Percentiles rank a stretch among this genome's conserved stretches.
Conservation (phyloP, 768 basidiomycete genomes). For the Lepiota brunneoincarnata region DNA sequence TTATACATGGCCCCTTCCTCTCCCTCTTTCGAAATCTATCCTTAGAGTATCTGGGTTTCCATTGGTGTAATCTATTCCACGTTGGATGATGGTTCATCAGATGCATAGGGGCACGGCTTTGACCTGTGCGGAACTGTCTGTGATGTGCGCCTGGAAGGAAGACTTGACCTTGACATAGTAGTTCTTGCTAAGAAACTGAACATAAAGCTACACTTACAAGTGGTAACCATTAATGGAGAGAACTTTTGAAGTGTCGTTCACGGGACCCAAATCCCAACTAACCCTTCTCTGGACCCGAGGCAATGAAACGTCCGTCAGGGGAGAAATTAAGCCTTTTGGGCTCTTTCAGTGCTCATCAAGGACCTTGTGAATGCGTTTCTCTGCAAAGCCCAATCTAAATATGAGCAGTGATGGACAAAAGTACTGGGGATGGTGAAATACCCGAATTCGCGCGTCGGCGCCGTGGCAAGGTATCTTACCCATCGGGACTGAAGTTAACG, state of each 20-base stretch:
- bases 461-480: constrained; percentile 91
- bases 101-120: no score
- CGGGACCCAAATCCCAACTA: constrained; percentile 40
- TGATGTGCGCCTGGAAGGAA: no score
- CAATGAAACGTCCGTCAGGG: constrained; percentile 69
- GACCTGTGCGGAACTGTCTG: no score
- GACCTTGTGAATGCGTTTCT: constrained; percentile 66
- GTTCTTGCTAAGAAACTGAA: no score
- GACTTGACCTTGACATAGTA: no score
- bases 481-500: constrained; percentile 87
- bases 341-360: constrained; percentile 86
- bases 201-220: no score
- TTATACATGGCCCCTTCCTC: no score
- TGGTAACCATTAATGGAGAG: constrained; percentile 45
- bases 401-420: constrained; percentile 28
- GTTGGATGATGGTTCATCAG: no score
- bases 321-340: no score
- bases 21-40: no score
- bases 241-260: constrained; percentile 27
- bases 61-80: no score
- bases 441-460: constrained; percentile 87
- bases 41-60: no score
- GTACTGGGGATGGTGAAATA: constrained; percentile 30
- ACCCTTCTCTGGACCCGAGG: constrained; percentile 73
- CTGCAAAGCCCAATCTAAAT: constrained; percentile 79